Base-by-base conservation (phyloP, 2,329 filamentous ascomycete species). In the Akanthomyces muscarius region DNA sequence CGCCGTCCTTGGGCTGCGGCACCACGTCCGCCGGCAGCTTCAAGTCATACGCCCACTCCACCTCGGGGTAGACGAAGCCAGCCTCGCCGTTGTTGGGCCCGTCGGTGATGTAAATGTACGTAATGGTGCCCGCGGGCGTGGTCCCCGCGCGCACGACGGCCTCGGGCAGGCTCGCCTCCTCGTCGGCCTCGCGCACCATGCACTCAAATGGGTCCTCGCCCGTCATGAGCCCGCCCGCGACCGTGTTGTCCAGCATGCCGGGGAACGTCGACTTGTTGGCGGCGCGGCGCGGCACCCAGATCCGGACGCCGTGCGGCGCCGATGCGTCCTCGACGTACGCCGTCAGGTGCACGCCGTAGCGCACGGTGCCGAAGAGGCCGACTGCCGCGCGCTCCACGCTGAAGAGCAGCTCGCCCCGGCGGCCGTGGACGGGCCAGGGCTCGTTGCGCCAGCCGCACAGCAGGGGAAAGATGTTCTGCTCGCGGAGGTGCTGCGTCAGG, bases 191-290 rank as follows among this genome's bases (percentile, higher is more conserved):
- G 61, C 94, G 86, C 23, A 97, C 83, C 59, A 97, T 78, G 73
- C 89, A 92, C 71, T 94, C 92, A 55, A 92, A 89, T 0, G 91
- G 89, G 25, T 82, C 82, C 74, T 97, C 93, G 16, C 88, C 89
- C 0, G 91, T 90, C 73, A 89, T 87, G 68, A 98, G 87, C 0
- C 77, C 84, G n/a, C 84, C 84, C 0, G 93, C 95, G 7, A 96
- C 95, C 1, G 92, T 92, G 74, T 98, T 99, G 75, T 99, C 95
- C 67, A 99, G 81, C 84, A 97, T 93, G n/a, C 89, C 84, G 0
- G 89, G 89, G 72, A 94, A 99, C 0, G 92, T 97, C 68, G 90
- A 86, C 80, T 98, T 99, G 64, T 80, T 84, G 57, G 80, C 81
- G 14, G 92, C 85, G 11, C 95, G 83, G 52, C 88, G 84, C 4